Evolutionary conservation across 2,329 filamentous ascomycete species (phyloP), one percentile per base, ranked within the genome.

Genomic region (Tolypocladium tundrense): DNA sequence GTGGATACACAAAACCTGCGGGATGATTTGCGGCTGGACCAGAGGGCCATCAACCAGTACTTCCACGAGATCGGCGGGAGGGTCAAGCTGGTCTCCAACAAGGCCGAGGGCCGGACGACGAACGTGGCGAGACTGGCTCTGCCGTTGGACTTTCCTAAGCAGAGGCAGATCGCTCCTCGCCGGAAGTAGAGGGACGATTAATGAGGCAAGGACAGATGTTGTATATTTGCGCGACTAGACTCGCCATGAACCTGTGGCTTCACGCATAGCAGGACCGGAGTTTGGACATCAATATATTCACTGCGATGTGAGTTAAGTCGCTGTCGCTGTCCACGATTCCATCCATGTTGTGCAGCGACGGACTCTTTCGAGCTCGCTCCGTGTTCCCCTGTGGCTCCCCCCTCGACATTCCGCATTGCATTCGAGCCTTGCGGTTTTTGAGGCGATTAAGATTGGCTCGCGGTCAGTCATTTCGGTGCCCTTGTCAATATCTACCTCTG

Each of bases 131-230:
- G 85, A 64, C 75, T 97, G 66, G 83, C 81, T 65, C 72, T 97
- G 61, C 94, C 94, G 3, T 75, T 97, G 53, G 81, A 86, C 59
- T 97, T 97, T 70, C 94, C 93, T 1, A 91, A 88, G 75, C 72
- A 74, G 64, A 68, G 70, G 55, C 66, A 69, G 31, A 69, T 72
- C 21, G 60, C 58, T 35, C 79, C 27, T 78, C 68, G 9, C 54
- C 65, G 58, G 33, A 58, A 60, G 56, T 62, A 60, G 41, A 21
- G 21, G 2, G 41, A 19, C 6, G 19, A 35, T 4, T 39, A 14
- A 27, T 10, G 42, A 31, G n/a, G 42, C 5, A 39, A 31, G 42
- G 54, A 52, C 31, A 24, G 54, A 21, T 10, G 42, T 16, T 33
- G 31, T 35, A 35, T 19, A 37, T 35, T 3, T 7, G 31, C 33